phyloP scores from a whole-genome alignment of 768 basidiomycete genomes.

The Rossbeevera mucosa region DNA sequence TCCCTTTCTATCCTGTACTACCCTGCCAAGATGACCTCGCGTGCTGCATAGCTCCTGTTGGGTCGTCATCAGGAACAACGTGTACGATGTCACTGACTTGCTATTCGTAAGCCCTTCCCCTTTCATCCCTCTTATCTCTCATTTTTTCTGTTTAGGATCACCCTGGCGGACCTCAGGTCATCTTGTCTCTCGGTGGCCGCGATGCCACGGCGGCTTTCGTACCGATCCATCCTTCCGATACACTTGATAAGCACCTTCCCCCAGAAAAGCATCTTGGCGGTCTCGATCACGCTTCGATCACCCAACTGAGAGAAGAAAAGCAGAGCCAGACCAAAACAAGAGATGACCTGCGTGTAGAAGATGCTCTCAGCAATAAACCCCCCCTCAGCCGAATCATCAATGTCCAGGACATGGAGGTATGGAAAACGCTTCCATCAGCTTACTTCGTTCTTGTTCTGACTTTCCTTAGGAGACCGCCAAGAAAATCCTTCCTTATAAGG shows the following conservation, averaged over 20 bases:
- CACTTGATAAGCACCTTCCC: conserved; percentile 68
- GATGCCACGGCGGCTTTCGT: conserved; percentile 78
- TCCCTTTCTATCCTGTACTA: background rate
- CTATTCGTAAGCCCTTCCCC: conserved; percentile 43
- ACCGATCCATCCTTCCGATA: conserved; percentile 82
- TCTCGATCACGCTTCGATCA: conserved; percentile 46
- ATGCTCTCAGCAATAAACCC: conserved; percentile 56
- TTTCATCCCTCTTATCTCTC: background rate
- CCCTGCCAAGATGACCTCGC: too few species aligned
- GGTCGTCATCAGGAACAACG: conserved; percentile 74
- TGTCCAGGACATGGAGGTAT: conserved; percentile 79
- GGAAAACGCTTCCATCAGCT: background rate
- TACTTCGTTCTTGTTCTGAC: background rate
- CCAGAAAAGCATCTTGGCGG: conserved; percentile 68
- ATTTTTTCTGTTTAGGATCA: conserved; percentile 47
- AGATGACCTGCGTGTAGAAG: conserved; percentile 65
- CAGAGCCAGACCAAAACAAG: conserved; percentile 50
- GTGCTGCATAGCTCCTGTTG: conserved; percentile 78
- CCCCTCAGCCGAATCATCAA: conserved; percentile 67
- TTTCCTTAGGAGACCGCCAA: conserved; percentile 60
- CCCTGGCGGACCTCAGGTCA: conserved; percentile 78
- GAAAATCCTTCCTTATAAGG: conserved; percentile 66
- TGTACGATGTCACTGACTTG: conserved; percentile 87
- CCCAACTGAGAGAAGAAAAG: conserved; percentile 33
- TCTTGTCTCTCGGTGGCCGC: conserved; percentile 77